These are phyloP conservation scores for Sistotremastrum niveocremeum DNA, from an alignment of 768 basidiomycete genomes.

Conservation along the genomic window DNA sequence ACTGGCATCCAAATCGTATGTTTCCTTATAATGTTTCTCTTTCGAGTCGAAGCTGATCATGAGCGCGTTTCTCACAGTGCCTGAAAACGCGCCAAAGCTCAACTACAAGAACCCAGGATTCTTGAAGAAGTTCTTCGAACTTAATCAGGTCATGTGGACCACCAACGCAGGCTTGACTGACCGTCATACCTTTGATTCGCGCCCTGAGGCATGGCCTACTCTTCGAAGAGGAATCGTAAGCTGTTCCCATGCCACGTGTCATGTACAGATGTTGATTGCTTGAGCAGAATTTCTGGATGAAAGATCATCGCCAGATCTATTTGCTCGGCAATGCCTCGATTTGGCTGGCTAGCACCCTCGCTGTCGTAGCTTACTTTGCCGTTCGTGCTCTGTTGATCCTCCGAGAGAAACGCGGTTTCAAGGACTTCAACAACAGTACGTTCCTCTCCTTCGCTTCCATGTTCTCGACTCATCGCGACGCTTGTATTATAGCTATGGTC, in stretches of 20 bases:
- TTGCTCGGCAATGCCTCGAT: conserved; percentile 88
- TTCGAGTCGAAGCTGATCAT: not conserved
- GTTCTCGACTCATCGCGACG: not conserved
- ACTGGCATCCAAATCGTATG: conserved; percentile 59
- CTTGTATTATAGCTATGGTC: conserved; percentile 52
- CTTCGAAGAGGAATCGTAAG: conserved; percentile 86
- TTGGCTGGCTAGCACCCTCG: conserved; percentile 76
- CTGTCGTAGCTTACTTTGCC: conserved; percentile 51
- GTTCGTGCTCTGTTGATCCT: conserved; percentile 73
- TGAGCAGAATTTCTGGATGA: conserved; percentile 91
- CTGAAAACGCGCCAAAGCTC: conserved; percentile 57
- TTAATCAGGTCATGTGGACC: conserved; percentile 92
- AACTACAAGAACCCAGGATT: conserved; percentile 90
- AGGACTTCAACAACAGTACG: conserved; percentile 88
- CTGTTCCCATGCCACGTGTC: conserved; percentile 5
- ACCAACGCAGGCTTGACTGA: conserved; percentile 95
- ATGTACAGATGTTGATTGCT: conserved; percentile 3
- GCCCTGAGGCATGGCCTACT: conserved; percentile 86
- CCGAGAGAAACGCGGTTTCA: conserved; percentile 79
- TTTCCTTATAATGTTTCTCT: conserved; percentile 8
- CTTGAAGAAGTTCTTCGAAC: conserved; percentile 78
- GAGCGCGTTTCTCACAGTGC: conserved; percentile 33
- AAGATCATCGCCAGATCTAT: conserved; percentile 91
- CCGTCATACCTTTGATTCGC: conserved; percentile 86
- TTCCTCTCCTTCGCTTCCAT: not conserved